phyloP scores from a whole-genome alignment of 2,329 filamentous ascomycete species.

The Cryphonectria naterciae region DNA sequence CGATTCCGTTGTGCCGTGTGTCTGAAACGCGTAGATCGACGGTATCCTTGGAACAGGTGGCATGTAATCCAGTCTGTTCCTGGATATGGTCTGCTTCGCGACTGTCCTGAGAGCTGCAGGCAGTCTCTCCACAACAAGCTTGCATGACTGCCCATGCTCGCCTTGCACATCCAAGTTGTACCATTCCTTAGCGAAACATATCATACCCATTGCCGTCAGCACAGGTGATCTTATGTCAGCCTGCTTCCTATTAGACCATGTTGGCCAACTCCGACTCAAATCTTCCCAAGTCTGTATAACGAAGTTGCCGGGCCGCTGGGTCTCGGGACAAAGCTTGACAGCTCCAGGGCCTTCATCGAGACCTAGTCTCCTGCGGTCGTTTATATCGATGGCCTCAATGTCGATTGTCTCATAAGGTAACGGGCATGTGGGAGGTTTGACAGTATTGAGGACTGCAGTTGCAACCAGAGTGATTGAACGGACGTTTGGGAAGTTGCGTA shows the following conservation, averaged over 20 bases:
- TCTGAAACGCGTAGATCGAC: neutral
- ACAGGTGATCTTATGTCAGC: neutral
- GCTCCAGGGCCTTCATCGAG: constrained; percentile 5
- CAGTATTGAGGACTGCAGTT: constrained; percentile 9
- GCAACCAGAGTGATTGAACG: constrained; percentile 14
- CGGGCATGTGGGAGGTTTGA: neutral
- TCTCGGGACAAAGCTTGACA: neutral
- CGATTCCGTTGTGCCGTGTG: neutral
- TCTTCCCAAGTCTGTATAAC: constrained; percentile 21
- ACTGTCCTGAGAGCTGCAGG: constrained; percentile 12
- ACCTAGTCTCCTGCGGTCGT: constrained; percentile 19
- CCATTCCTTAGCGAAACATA: constrained; percentile 23
- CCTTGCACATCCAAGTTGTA: constrained; percentile 6
- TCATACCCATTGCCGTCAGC: constrained; percentile 15
- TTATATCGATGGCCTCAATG: constrained; percentile 4
- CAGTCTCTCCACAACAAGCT: neutral
- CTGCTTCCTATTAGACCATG: constrained; percentile 1
- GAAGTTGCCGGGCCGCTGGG: constrained; percentile 17
- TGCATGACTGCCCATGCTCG: constrained; percentile 7
- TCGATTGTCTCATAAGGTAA: constrained; percentile 14
- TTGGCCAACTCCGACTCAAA: constrained; percentile 14
- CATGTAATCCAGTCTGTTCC: neutral
- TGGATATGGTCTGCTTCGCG: neutral
- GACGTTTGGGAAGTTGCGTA: constrained; percentile 12
- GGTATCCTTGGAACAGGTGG: neutral